Evolutionary conservation across 169 alveolate genomes (phyloP).

Genomic region (Sarcocystis neurona): DNA sequence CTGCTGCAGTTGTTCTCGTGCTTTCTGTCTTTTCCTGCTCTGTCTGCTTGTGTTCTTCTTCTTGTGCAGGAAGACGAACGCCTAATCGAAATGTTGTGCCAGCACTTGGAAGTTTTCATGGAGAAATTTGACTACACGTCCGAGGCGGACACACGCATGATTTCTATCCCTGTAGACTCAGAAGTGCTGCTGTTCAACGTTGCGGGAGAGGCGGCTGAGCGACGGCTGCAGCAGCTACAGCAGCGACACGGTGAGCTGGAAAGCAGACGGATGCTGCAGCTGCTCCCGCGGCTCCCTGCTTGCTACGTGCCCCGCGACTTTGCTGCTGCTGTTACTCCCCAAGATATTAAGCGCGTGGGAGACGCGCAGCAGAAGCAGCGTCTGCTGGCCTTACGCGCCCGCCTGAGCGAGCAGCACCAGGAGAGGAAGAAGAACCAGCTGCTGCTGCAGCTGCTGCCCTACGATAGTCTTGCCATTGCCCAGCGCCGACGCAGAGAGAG

Average conservation of each 20-base stretch:
- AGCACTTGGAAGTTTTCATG: slow-evolving; percentile 54
- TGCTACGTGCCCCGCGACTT: background rate
- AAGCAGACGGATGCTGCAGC: background rate
- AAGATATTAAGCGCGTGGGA: too few species aligned
- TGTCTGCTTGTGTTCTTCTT: background rate
- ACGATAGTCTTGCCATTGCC: too few species aligned
- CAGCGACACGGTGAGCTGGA: background rate
- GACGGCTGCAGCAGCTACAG: background rate
- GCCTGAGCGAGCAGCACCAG: too few species aligned
- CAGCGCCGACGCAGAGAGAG: too few species aligned
- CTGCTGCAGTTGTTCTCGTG: background rate
- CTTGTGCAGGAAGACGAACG: slow-evolving; percentile 43
- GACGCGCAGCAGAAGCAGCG: too few species aligned
- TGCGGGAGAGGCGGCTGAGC: too few species aligned
- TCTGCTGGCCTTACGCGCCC: too few species aligned
- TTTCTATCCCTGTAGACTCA: background rate
- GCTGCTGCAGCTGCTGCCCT: too few species aligned
- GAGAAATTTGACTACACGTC: slow-evolving; percentile 55
- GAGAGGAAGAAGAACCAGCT: too few species aligned
- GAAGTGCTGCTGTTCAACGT: too few species aligned
- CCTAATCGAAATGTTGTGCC: slow-evolving; percentile 45
- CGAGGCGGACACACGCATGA: slow-evolving; percentile 36
- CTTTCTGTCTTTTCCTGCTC: background rate
- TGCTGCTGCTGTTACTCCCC: too few species aligned
- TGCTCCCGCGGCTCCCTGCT: background rate